Evolutionary conservation across 148 eudicot species (phyloP), one percentile per base, ranked within the genome.

Genomic region (Rhododendron ovatum): DNA sequence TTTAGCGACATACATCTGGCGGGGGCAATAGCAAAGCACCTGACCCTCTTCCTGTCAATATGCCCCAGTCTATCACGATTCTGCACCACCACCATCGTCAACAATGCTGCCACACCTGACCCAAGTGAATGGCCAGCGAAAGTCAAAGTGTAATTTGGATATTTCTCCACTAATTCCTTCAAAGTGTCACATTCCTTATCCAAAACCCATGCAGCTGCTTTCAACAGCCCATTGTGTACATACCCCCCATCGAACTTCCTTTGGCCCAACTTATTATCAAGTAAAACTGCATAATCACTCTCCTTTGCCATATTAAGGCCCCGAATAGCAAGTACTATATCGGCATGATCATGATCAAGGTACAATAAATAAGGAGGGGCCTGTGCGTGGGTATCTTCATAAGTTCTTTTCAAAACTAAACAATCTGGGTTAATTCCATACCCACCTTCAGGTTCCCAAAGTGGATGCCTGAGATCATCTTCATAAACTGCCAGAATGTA

Each of bases 1-100:
- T 98, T 98, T 17, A 98, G 90, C n/a, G 98, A 98, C 91, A 98
- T 93, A 82, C 99, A 94, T 86, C 99, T 91, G 37, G 99, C 96
- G 26, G 99, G 99, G 51, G 99, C 98, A 87, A 98, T 94, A 78
- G 99, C 98, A 90, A 85, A 98, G 83, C 98, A 91, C 89, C 98
- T 94, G 61, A 97, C 87, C 90, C 93, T 95, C 83, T 91, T 93
- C 89, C 98, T 90, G 22, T 93, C 93, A 82, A 95, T 91, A 78
- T 91, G 90, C 59, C 96, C 98, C 86, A 97, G 83, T 83, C 85
- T 89, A 33, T 91, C 94, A 13, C 86, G 91, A 86, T 94, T 92
- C 51, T 92, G 93, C 82, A 92, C 95, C 85, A 94, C 95, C 87
- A 93, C 91, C 93, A 95, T 88, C 9, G 99, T 88, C 87, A 97